phyloP scores from a whole-genome alignment of 2,329 filamentous ascomycete genomes.

The Diaporthe vexans region DNA sequence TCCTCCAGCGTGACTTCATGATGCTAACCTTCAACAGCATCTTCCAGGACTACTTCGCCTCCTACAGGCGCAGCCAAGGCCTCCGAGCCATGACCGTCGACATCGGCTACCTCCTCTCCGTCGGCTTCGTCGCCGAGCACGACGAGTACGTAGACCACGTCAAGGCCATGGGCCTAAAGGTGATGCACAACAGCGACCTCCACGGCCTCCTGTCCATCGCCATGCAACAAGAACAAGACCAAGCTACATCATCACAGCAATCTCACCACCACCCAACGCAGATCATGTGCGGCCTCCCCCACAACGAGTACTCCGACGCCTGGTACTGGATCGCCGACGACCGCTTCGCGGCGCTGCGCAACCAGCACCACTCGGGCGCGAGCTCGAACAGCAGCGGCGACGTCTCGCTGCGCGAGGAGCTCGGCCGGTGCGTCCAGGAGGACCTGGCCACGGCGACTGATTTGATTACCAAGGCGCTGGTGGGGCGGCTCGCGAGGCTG shows the following conservation, averaged over 20 bases:
- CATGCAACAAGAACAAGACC: background rate
- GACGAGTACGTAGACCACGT: slow-evolving; percentile 19
- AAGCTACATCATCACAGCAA: background rate
- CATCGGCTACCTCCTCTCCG: slow-evolving; percentile 46
- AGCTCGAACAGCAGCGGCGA: background rate
- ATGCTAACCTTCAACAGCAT: slow-evolving; percentile 24
- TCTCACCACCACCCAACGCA: background rate
- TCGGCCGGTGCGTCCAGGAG: slow-evolving; percentile 2
- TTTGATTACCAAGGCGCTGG: slow-evolving; percentile 42
- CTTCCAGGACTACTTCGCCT: slow-evolving; percentile 52
- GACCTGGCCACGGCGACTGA: slow-evolving; percentile 35
- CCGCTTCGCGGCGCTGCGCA: slow-evolving; percentile 32
- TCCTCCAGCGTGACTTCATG: background rate
- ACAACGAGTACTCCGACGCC: slow-evolving; percentile 17
- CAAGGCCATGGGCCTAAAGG: slow-evolving; percentile 19
- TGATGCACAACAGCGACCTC: slow-evolving; percentile 30
- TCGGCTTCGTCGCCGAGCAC: slow-evolving; percentile 41
- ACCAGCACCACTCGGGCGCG: slow-evolving; percentile 3
- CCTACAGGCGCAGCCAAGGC: slow-evolving; percentile 41
- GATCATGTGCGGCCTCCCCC: slow-evolving; percentile 32
- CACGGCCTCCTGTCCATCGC: slow-evolving; percentile 8
- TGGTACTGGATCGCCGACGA: slow-evolving; percentile 26
- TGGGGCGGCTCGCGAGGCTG: slow-evolving; percentile 45
- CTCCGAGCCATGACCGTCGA: slow-evolving; percentile 47
- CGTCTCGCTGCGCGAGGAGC: slow-evolving; percentile 29